Base-by-base conservation (phyloP, 768 basidiomycete genomes). In the Rubroboletus satanas region DNA sequence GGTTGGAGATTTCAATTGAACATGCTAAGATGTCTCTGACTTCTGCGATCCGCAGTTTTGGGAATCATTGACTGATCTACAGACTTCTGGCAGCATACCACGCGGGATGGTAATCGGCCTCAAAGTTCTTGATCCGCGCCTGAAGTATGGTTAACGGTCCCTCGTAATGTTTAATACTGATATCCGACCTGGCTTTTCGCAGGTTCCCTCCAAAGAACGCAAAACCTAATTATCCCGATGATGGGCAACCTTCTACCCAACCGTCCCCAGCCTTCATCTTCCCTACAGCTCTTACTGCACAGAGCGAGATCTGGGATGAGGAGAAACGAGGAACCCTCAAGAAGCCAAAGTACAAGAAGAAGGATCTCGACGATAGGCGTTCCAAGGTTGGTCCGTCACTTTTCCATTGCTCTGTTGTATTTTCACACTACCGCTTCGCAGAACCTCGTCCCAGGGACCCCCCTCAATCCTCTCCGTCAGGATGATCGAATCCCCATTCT, bases 171-270 rank as follows among this genome's bases (percentile, higher is more conserved):
- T n/a, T 17, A 6, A 7, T 21, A 36, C 14, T 51, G 3, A 54
- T 7, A 52, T 50, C 5, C 23, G 12, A 49, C 44, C 8, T 52
- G 17, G 0, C 26, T 2, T 38, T 29, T 49, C 17, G 2, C 49
- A 95, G 93, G 60, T 95, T 93, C 64, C 93, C 93, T 46, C 93
- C 92, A 0, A 83, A 85, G 67, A 88, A 90, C 61, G 79, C 83
- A 2, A 83, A 83, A 65, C 66, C 76, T 4, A 66, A 69, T 5
- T 44, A 68, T 7, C 66, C 68, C 12, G 58, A 67, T 21, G 37
- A 64, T 45, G 47, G 56, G 23, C 59, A 71, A 46, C 57, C 73
- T 1, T 63, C 65, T 14, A 58, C 58, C 11, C 54, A 62, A 17
- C 54, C 66, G 2, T 62, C 74, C 1, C 70, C 72, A 5, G 65